Evolutionary conservation across 805 yeast species (phyloP).

Genomic region (Zygosaccharomyces siamensis): DNA sequence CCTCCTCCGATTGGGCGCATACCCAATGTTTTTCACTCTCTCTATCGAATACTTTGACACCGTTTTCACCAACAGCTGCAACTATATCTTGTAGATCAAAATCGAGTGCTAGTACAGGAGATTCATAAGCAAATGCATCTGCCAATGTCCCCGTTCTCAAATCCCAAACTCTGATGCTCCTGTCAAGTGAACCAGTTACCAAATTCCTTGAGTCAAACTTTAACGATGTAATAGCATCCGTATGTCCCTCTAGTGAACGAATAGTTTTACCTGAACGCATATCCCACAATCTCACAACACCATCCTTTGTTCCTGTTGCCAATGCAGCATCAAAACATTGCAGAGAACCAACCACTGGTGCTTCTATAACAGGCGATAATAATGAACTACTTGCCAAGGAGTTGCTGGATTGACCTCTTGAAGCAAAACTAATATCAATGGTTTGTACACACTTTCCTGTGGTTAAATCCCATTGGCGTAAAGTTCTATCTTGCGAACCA

Average conservation of each 20-base stretch:
- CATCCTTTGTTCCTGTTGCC: constrained; percentile 76
- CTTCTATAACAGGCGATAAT: constrained; percentile 12
- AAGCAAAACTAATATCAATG: constrained; percentile 48
- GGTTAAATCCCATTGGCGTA: constrained; percentile 69
- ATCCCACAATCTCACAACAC: constrained; percentile 73
- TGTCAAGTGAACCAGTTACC: constrained; percentile 59
- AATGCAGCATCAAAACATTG: constrained; percentile 73
- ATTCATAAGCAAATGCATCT: constrained; percentile 58
- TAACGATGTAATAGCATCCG: constrained; percentile 60
- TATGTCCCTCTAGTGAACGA: constrained; percentile 59
- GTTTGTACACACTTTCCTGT: constrained; percentile 67
- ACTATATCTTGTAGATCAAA: constrained; percentile 57
- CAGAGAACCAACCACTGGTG: constrained; percentile 56
- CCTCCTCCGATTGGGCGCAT: constrained; percentile 42
- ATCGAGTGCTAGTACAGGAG: constrained; percentile 51
- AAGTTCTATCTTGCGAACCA: constrained; percentile 66
- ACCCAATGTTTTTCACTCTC: constrained; percentile 48
- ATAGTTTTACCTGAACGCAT: constrained; percentile 63
- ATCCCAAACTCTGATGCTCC: constrained; percentile 69
- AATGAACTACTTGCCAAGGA: constrained; percentile 10
- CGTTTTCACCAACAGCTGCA: constrained; percentile 44
- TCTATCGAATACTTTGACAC: constrained; percentile 55
- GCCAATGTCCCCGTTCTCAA: constrained; percentile 58
- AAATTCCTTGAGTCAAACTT: constrained; percentile 65
- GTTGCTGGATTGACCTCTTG: constrained; percentile 13